Evolutionary conservation across 345 rosid species (phyloP).

Genomic region (Cardiospermum halicacabum): DNA sequence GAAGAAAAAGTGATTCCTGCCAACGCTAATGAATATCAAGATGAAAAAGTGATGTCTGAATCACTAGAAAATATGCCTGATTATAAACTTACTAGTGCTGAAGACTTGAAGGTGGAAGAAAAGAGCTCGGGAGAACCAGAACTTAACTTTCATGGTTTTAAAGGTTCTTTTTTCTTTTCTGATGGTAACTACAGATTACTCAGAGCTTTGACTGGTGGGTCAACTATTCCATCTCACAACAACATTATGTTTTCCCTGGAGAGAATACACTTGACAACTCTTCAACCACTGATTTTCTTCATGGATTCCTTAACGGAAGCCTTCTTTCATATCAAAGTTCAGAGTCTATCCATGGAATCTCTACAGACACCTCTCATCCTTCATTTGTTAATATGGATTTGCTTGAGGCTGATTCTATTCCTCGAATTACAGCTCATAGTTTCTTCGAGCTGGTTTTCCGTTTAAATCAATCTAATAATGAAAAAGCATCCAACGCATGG

Average conservation of each 20-base stretch:
- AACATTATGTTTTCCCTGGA: constrained; percentile 57
- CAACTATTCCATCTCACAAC: constrained; percentile 56
- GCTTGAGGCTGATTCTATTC: constrained; percentile 71
- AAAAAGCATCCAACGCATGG: constrained; percentile 33
- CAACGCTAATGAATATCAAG: constrained; percentile 23
- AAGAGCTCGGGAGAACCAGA: constrained; percentile 33
- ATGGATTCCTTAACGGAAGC: constrained; percentile 53
- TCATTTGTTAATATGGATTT: constrained; percentile 84
- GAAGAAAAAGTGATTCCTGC: constrained; percentile 28
- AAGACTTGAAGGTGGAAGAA: constrained; percentile 25
- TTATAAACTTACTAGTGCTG: constrained; percentile 20
- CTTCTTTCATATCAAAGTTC: constrained; percentile 61
- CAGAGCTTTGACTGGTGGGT: constrained; percentile 59
- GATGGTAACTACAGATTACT: constrained; percentile 71
- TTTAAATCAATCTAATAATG: constrained; percentile 40
- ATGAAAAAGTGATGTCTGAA: constrained; percentile 22
- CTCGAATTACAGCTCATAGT: constrained; percentile 51
- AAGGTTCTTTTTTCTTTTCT: constrained; percentile 65
- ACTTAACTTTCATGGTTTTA: constrained; percentile 35
- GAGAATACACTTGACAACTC: constrained; percentile 37
- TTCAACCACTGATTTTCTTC: constrained; percentile 44
- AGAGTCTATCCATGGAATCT: constrained; percentile 38
- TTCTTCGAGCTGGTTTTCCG: constrained; percentile 57
- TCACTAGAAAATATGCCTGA: constrained; percentile 26
- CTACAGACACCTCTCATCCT: constrained; percentile 47